Evolutionary conservation across 2,329 filamentous ascomycete species (phyloP), one percentile per base, ranked within the genome.

Genomic region (Cladophialophora yegresii): DNA sequence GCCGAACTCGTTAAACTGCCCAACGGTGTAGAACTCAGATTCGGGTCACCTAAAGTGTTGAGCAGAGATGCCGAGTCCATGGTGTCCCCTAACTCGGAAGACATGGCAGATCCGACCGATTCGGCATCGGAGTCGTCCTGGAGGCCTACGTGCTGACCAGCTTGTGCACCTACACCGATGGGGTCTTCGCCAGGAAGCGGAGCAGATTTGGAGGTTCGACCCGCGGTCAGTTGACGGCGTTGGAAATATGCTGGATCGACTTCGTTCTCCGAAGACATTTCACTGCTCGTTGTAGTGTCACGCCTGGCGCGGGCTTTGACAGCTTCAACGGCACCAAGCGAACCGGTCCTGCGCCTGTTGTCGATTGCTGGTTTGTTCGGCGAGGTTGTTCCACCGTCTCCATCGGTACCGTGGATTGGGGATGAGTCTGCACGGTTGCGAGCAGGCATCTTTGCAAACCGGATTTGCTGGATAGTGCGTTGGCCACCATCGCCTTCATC

Each of bases 381-480:
- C 16, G 84, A 85, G 1, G 83, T 85, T 36, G 84, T 76, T 71
- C 81, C 77, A n/a, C 84, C 76, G 28, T 84, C 80, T 8, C 79
- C 77, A 73, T 76, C 63, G 66, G 77, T 77, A 32, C 78, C 80
- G 54, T 91, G 88, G 43, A 90, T 87, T 3, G 93, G 93, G 54
- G 93, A 97, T 0, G 93, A 97, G 10, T 91, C 93, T 28, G 93
- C 91, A 62, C 93, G 87, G 70, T 87, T 87, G 32, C 93, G 86
- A 50, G 96, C 84, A 0, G 95, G 93, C 91, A 97, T 93, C 78
- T 98, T 98, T 55, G 90, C 87, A 77, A 99, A 99, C 74, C 93
- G 93, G 75, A 98, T 96, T 75, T 96, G 91, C 74, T 96, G 91
- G 2, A 89, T 89, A 51, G 90, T 89, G 60, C 89, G 76, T 70